Evolutionary conservation across 78 protist genomes (phyloP), one percentile per base, ranked within the genome.

Genomic region (Tieghemostelium lacteum): DNA sequence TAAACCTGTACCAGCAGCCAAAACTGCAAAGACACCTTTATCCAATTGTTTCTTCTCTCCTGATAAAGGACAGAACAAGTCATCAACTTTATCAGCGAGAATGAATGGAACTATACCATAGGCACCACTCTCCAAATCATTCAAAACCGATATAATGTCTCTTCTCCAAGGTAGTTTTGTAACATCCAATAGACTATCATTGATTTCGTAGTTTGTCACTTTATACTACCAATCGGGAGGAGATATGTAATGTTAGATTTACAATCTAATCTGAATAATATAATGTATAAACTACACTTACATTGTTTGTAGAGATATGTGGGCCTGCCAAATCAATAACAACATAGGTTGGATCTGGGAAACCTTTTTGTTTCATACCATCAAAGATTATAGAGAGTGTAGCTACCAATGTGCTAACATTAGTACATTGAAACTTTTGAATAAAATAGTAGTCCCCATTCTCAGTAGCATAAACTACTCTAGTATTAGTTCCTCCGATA

Each of bases 401-500:
- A 17, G 5, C 52, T n/a, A 64, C 0, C 4, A 69, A 34, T 10
- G 20, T 12, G 5, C 19, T 6, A 0, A 66, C 57, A 66, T 50
- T 31, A 14, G 45, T 70, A 7, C 70, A 73, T 52, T 16, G 19
- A 42, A 83, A 83, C 22, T 55, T 63, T 20, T 40, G 19, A 19
- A 83, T 5, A 0, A 49, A 39, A 60, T 83, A 83, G 50, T 57
- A 49, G 31, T 54, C 69, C 36, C 88, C 86, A n/a, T 42, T 37
- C 8, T 33, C 58, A 33, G 66, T 58, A 28, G 74, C 70, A 37
- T 50, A 69, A 28, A 49, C 77, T 33, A 88, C 87, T 73, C 93
- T 69, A 3, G 93, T 88, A 61, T 88, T 88, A 10, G 93, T 88
- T 22, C 93, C 93, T 42, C 93, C 93, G 39, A 88, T 88, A 72